A percentile compares a stretch with the other conserved stretches of the same genome.
Evolutionary conservation across 305 asterid species (phyloP).

Genomic region (Withania somnifera): DNA sequence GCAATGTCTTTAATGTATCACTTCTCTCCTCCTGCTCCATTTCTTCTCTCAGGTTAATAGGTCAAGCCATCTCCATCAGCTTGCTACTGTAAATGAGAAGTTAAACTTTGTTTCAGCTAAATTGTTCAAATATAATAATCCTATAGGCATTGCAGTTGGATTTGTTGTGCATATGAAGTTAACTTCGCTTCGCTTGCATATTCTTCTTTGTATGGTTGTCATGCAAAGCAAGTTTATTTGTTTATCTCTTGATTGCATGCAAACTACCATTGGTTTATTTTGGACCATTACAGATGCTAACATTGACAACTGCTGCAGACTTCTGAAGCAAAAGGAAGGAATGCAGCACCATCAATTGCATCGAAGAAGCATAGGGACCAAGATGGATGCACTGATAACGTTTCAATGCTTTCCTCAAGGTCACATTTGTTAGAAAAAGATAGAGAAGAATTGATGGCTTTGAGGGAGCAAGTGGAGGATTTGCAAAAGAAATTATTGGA

Average conservation of each 20-base stretch:
- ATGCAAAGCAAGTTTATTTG: background rate
- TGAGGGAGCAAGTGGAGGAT: constrained; percentile 67
- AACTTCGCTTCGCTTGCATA: background rate
- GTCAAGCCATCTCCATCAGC: background rate
- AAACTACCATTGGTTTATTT: background rate
- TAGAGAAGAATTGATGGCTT: constrained; percentile 53
- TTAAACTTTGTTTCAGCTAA: background rate
- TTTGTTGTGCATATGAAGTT: background rate
- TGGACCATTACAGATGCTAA: constrained; percentile 2
- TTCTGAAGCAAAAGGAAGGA: constrained; percentile 36
- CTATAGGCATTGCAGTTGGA: background rate
- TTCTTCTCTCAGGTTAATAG: background rate
- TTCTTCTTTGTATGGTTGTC: background rate
- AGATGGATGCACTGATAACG: constrained; percentile 38
- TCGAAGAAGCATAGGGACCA: constrained; percentile 45
- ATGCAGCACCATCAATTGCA: constrained; percentile 33
- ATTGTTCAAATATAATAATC: background rate
- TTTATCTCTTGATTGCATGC: background rate
- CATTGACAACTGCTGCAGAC: constrained; percentile 35
- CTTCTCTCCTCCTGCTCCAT: background rate
- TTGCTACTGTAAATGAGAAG: background rate
- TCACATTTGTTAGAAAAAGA: constrained; percentile 56
- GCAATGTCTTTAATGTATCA: background rate
- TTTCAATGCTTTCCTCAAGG: constrained; percentile 39
- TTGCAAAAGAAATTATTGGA: constrained; percentile 55